phyloP scores from a whole-genome alignment of 2,329 filamentous ascomycete species.

The Penicillium capsulatum region DNA sequence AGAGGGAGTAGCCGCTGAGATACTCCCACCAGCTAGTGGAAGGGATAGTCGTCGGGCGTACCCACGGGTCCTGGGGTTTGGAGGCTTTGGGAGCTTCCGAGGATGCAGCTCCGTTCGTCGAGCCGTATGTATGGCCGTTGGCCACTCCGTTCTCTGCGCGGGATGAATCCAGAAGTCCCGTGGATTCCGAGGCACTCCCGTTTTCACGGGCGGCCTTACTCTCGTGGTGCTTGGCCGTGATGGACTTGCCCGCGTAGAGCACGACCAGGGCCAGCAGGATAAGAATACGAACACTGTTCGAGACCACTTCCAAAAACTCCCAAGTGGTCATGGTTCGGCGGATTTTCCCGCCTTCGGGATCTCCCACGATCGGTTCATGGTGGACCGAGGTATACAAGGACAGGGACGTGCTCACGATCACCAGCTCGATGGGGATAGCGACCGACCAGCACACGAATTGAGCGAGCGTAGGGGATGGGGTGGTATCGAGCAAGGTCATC shows the following conservation, averaged over 20 bases:
- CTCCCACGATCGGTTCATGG: slow-evolving; percentile 55
- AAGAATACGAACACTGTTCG: slow-evolving; percentile 65
- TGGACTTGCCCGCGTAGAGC: slow-evolving; percentile 54
- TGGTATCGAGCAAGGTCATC: slow-evolving; percentile 80
- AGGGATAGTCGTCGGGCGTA: slow-evolving; percentile 78
- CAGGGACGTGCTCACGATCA: slow-evolving; percentile 66
- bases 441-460: slow-evolving; percentile 77
- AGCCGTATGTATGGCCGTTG: slow-evolving; percentile 51
- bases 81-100: slow-evolving; percentile 40
- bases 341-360: slow-evolving; percentile 43
- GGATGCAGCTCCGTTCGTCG: slow-evolving; percentile 40
- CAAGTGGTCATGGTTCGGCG: slow-evolving; percentile 39
- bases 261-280: slow-evolving; percentile 58
- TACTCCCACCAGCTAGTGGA: slow-evolving; percentile 97
- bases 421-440: slow-evolving; percentile 66
- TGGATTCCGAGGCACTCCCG: slow-evolving; percentile 43
- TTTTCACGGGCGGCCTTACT: slow-evolving; percentile 28
- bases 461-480: slow-evolving; percentile 71
- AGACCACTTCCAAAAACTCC: slow-evolving; percentile 42
- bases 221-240: slow-evolving; percentile 44
- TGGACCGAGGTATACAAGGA: slow-evolving; percentile 65
- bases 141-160: slow-evolving; percentile 44
- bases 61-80: slow-evolving; percentile 67
- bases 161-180: slow-evolving; percentile 39
- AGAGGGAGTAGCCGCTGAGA: slow-evolving; percentile 81